Evolutionary conservation across 257 asterid genomes (phyloP), one percentile per base, ranked within the genome.

Genomic region (Solanum stenotomum): DNA sequence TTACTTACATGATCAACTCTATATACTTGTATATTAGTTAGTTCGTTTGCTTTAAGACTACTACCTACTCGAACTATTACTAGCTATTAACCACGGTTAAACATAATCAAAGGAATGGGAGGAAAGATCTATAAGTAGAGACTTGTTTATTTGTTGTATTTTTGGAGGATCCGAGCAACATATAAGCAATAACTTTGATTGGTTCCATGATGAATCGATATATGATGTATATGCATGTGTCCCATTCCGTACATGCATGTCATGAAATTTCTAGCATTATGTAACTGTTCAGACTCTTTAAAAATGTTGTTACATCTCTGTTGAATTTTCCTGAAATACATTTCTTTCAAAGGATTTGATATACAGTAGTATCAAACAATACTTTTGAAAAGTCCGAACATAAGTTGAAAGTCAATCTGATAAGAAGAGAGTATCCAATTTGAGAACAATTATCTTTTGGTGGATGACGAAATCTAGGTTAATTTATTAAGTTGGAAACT

Each of bases 401-500:
- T 1, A 9, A 0, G 67, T 87, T 68, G 23, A 37, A 87, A 88
- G 90, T 92, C 94, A 92, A 89, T 92, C 83, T 72, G 46, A 63
- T 10, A 23, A 82, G 88, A 90, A 79, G 87, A 56, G 75, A 42
- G 59, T 23, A 88, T 85, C 78, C 79, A 87, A 89, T 88, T 88
- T 87, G 78, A 88, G 91, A 90, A 87, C 74, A 85, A 37, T 90
- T 72, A 49, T 86, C 67, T 76, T 74, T 70, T 20, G 37, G 88
- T 33, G 49, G 90, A 89, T 92, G 96, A 91, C 93, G 93, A 91
- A 92, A 94, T 91, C 93, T 90, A 89, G 92, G 90, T 91, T 91
- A 89, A 88, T 87, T 67, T 84, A 4, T 78, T 88, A 90, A 91
- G 93, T 90, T 88, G 74, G 70, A 88, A 67, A 85, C 88, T 85